Conservation (phyloP, 192 early-diverging fungal species). For the Chytriomyces sp. region DNA sequence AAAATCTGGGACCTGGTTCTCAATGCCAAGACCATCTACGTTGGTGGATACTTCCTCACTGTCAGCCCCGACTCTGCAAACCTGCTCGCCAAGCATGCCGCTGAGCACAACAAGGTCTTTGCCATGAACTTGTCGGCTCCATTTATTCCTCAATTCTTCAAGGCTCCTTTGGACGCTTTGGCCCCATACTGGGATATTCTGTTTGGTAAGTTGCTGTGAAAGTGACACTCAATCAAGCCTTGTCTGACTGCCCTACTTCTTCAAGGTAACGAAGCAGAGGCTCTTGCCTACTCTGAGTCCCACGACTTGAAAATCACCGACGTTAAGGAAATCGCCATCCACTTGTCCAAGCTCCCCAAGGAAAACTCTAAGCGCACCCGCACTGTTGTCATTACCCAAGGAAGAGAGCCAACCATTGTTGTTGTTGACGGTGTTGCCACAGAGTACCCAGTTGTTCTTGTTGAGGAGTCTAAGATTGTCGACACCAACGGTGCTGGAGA, state of each 20-base stretch:
- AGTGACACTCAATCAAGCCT: background rate
- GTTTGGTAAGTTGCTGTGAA: conserved; percentile 65
- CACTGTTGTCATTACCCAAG: conserved; percentile 93
- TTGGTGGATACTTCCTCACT: conserved; percentile 94
- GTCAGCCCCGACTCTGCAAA: conserved; percentile 85
- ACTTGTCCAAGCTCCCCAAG: conserved; percentile 85
- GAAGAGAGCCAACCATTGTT: conserved; percentile 74
- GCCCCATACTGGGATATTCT: conserved; percentile 89
- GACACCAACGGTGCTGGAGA: conserved; percentile 99
- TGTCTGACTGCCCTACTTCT: background rate
- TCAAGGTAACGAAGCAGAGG: conserved; percentile 87
- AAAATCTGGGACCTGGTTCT: conserved; percentile 89
- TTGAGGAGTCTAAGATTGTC: conserved; percentile 79
- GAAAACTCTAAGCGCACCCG: conserved; percentile 71
- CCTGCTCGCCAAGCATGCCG: conserved; percentile 87
- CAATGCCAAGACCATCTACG: conserved; percentile 87
- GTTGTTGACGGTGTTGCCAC: conserved; percentile 60
- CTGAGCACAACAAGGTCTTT: conserved; percentile 82
- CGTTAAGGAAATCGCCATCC: conserved; percentile 80
- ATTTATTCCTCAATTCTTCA: conserved; percentile 95
- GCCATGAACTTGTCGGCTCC: conserved; percentile 95
- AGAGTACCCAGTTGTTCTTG: conserved; percentile 65
- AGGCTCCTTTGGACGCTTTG: conserved; percentile 73
- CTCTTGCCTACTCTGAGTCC: conserved; percentile 78
- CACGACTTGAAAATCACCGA: conserved; percentile 75